phyloP scores from a whole-genome alignment of 805 yeast genomes.

The Jamesozyma rosinii region DNA sequence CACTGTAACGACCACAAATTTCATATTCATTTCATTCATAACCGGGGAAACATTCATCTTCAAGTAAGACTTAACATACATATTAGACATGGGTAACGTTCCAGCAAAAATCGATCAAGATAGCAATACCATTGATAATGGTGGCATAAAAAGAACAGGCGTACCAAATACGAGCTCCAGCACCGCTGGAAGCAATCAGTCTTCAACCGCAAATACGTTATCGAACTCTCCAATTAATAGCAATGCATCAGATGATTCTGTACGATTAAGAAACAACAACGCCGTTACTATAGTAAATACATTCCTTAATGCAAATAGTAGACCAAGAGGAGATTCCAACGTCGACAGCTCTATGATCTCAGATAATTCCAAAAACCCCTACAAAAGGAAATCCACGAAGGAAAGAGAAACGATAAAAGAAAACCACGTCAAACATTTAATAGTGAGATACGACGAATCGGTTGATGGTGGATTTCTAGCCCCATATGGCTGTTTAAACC shows the following conservation, averaged over 20 bases:
- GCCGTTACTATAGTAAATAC: slow-evolving; percentile 23
- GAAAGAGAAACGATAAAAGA: slow-evolving; percentile 50
- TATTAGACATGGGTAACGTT: slow-evolving; percentile 37
- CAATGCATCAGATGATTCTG: slow-evolving; percentile 3
- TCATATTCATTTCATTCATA: no score
- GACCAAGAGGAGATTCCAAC: slow-evolving; percentile 20
- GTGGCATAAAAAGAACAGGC: slow-evolving; percentile 7
- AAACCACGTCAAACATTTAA: slow-evolving; percentile 44
- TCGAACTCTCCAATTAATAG: slow-evolving; percentile 8
- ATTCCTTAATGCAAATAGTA: slow-evolving; percentile 14
- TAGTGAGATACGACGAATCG: slow-evolving; percentile 54
- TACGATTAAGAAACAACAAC: slow-evolving; percentile 14
- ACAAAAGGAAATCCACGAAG: slow-evolving; percentile 36
- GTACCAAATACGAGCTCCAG: slow-evolving; percentile 1
- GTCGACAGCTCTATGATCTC: slow-evolving; percentile 1
- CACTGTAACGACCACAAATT: no score
- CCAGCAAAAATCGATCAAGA: slow-evolving; percentile 37
- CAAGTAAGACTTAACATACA: no score
- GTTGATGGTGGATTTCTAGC: slow-evolving; percentile 94
- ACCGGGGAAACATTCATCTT: no score
- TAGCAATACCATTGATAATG: slow-evolving; percentile 3
- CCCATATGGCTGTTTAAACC: slow-evolving; percentile 79
- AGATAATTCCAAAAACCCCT: background rate
- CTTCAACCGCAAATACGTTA: slow-evolving; percentile 6
- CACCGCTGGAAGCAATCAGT: background rate